phyloP scores from a whole-genome alignment of 2,329 filamentous ascomycete species.

The Clarireedia paspali region DNA sequence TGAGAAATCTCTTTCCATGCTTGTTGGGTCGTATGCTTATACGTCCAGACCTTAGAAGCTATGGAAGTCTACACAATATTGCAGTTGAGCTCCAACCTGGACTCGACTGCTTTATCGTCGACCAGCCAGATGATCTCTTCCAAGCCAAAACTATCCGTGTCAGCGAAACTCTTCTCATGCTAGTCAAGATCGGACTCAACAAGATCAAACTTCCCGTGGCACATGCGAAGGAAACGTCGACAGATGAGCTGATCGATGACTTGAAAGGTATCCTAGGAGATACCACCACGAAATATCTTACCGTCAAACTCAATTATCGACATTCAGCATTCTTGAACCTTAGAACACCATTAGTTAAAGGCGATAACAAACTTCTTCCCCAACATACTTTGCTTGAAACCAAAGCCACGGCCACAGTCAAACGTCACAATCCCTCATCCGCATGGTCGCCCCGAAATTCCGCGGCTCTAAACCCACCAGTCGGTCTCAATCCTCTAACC shows the following conservation, averaged over 20 bases:
- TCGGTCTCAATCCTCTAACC: conserved; percentile 18
- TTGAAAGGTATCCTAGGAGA: conserved; percentile 49
- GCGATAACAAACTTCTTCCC: conserved; percentile 28
- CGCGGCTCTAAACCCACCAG: conserved; percentile 27
- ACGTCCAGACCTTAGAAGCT: conserved; percentile 12
- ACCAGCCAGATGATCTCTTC: conserved; percentile 25
- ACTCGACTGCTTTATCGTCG: conserved; percentile 20
- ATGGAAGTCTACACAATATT: conserved; percentile 26
- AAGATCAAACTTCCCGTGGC: conserved; percentile 10
- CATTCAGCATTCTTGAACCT: conserved; percentile 43
- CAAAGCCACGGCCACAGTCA: conserved; percentile 42
- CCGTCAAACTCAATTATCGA: conserved; percentile 44
- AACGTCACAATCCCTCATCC: conserved; percentile 40
- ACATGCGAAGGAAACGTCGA: conserved; percentile 32
- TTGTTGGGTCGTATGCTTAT: background rate
- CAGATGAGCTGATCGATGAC: conserved; percentile 51
- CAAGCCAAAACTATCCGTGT: conserved; percentile 17
- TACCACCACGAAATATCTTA: conserved; percentile 41
- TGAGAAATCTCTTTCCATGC: background rate
- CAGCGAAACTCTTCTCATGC: conserved; percentile 24
- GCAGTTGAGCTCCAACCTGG: conserved; percentile 22
- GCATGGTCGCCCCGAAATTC: conserved; percentile 42
- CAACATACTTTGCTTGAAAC: conserved; percentile 46
- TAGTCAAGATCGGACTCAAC: conserved; percentile 24
- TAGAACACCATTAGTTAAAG: conserved; percentile 19